phyloP scores from a whole-genome alignment of 2,329 filamentous ascomycete species.

The Blumeria hordei region DNA sequence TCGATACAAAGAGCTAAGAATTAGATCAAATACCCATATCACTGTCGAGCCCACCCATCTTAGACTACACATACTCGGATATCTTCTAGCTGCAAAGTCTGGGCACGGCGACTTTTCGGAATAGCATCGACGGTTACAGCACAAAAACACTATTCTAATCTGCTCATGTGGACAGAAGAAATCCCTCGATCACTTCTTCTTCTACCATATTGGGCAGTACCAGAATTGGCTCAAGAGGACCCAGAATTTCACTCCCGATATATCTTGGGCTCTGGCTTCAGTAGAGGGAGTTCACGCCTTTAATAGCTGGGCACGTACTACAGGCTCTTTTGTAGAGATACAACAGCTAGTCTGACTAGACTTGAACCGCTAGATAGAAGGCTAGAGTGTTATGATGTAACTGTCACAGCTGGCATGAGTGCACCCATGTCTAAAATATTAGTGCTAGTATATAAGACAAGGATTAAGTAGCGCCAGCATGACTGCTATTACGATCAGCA shows the following conservation, averaged over 20 bases:
- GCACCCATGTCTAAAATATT: too few species aligned
- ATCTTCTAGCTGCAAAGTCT: background rate
- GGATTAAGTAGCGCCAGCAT: too few species aligned
- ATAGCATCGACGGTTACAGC: background rate
- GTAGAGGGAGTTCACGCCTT: background rate
- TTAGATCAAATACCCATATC: background rate
- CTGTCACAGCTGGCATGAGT: too few species aligned
- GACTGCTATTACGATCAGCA: too few species aligned
- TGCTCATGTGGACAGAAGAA: background rate
- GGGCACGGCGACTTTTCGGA: background rate
- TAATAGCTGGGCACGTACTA: background rate
- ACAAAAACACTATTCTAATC: background rate
- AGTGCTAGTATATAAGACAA: too few species aligned
- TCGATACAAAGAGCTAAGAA: background rate
- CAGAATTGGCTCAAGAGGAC: background rate
- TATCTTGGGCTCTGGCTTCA: background rate
- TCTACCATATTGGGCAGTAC: background rate
- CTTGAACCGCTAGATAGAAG: too few species aligned
- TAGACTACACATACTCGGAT: background rate
- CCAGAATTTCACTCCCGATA: background rate
- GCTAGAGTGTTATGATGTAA: too few species aligned
- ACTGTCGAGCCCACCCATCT: background rate
- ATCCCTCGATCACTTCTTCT: background rate
- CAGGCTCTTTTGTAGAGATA: too few species aligned
- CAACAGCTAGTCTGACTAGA: too few species aligned